Base-by-base conservation (phyloP, 257 asterid species). In the Lavandula angustifolia region DNA sequence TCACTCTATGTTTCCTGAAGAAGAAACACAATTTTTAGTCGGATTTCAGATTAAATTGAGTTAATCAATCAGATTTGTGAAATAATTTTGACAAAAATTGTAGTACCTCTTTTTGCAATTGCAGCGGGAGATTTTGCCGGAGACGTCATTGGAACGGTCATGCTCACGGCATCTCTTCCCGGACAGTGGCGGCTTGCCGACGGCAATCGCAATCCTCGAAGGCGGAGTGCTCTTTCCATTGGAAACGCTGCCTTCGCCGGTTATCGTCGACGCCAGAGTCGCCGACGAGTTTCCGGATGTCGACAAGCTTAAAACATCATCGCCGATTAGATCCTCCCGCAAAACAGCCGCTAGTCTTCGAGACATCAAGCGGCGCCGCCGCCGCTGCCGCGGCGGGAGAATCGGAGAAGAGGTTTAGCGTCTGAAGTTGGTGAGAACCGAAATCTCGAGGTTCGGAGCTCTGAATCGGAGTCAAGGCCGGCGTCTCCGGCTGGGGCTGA, bases 211-310 rank as follows among this genome's bases (percentile, higher is more conserved):
- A 13, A 71, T 68, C 73, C 75, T 62, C 0, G 87, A 53, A 35
- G 85, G 59, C 12, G 80, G 56, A 0, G 76, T 82, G 29, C 66
- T 79, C 51, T 81, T 84, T 0, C 91, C 95, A 31, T 87, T 85
- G 0, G 91, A 81, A 0, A 86, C 91, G 68, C 95, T 89, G 33
- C 95, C 96, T 67, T 89, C 95, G 29, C 91, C 95, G 16, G 96
- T 81, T 33, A 86, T 84, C 40, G 88, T 78, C 41, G 88, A 87
- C 68, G 84, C 4, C 54, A 82, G 77, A 11, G 82, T 73, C 43
- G 80, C 79, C 13, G 89, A 77, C 12, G 87, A 82, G 69, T 67
- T 80, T 29, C 78, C 76, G 6, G 88, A 82, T 4, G 84, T 77
- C 38, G 83, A 80, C n/a, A 73, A 37, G 61, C 74, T 57, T 46